Percentiles rank a stretch among this genome's conserved stretches.
These are phyloP conservation scores for Metarhizium sp. DNA, from an alignment of 2,329 filamentous ascomycete species.

Conservation along the genomic window DNA sequence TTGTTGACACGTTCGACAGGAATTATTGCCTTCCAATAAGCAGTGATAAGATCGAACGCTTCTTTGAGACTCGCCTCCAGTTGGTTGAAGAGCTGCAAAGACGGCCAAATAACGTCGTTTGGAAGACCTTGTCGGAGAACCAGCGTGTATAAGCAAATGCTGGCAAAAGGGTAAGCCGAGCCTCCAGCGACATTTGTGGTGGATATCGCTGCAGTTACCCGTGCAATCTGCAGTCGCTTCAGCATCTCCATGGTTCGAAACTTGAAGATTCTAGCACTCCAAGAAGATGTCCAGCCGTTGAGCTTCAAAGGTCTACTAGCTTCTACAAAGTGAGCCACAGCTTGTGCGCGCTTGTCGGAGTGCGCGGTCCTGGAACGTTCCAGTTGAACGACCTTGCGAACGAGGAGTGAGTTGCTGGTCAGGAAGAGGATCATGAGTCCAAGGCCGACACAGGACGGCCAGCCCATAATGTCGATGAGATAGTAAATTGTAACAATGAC, in stretches of 20 bases:
- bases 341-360: slow-evolving; percentile 70
- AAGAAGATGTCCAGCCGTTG: slow-evolving; percentile 29
- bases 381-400: slow-evolving; percentile 55
- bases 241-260: slow-evolving; percentile 26
- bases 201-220: slow-evolving; percentile 39
- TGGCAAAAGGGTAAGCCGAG: slow-evolving; percentile 68
- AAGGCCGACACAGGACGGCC: slow-evolving; percentile 67
- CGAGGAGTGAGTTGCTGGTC: slow-evolving; percentile 56
- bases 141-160: slow-evolving; percentile 73
- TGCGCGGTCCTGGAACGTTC: slow-evolving; percentile 63
- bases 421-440: slow-evolving; percentile 61
- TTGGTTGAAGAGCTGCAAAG: slow-evolving; percentile 70
- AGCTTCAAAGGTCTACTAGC: slow-evolving; percentile 58
- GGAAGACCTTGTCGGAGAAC: slow-evolving; percentile 58
- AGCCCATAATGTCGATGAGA: slow-evolving; percentile 66
- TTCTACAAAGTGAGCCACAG: slow-evolving; percentile 79
- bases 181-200: slow-evolving; percentile 64
- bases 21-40: slow-evolving; percentile 72
- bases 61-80: slow-evolving; percentile 66
- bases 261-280: slow-evolving; percentile 25
- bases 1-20: slow-evolving; percentile 72
- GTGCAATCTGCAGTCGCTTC: slow-evolving; percentile 26
- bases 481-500: slow-evolving; percentile 59
- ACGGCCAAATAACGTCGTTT: slow-evolving; percentile 79
- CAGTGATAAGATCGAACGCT: slow-evolving; percentile 65